Evolutionary conservation across 805 yeast species (phyloP).

Genomic region (Ogataea populi-albae): DNA sequence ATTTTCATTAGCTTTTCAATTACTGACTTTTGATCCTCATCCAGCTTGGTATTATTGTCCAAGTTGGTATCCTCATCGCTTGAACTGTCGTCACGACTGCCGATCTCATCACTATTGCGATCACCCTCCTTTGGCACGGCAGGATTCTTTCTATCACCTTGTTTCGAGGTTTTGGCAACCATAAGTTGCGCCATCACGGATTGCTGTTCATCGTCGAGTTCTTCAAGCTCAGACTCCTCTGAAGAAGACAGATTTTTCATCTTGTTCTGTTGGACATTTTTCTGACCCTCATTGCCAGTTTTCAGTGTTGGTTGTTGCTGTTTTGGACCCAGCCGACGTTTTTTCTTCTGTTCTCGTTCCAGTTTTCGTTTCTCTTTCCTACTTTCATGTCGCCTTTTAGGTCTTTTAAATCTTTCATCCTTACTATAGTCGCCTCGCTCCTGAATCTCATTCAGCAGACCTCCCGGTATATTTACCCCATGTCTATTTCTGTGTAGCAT

Average conservation of each 20-base stretch:
- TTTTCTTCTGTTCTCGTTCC: slow-evolving; percentile 36
- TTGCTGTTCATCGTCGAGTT: no score
- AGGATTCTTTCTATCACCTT: no score
- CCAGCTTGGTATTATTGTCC: no score
- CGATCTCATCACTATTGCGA: no score
- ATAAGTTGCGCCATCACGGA: no score
- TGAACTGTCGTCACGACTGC: neutral
- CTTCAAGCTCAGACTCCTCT: slow-evolving; percentile 10
- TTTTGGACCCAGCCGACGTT: no score
- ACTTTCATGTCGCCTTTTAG: slow-evolving; percentile 25
- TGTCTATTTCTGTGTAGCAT: slow-evolving; percentile 28
- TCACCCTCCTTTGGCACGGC: no score
- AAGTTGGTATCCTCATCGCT: neutral
- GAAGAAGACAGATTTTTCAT: slow-evolving; percentile 1
- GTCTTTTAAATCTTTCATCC: slow-evolving; percentile 30
- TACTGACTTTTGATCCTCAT: slow-evolving; percentile 28
- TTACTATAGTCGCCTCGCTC: slow-evolving; percentile 33
- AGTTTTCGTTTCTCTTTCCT: slow-evolving; percentile 40
- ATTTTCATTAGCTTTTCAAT: slow-evolving; percentile 21
- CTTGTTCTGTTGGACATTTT: neutral
- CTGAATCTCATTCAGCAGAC: slow-evolving; percentile 40
- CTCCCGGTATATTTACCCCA: slow-evolving; percentile 42
- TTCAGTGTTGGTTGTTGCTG: no score
- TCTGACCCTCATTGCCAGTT: slow-evolving; percentile 1
- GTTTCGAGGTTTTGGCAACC: no score